Conservation (phyloP, 495 filamentous ascomycete species). For the Annulohypoxylon maeteangense region DNA sequence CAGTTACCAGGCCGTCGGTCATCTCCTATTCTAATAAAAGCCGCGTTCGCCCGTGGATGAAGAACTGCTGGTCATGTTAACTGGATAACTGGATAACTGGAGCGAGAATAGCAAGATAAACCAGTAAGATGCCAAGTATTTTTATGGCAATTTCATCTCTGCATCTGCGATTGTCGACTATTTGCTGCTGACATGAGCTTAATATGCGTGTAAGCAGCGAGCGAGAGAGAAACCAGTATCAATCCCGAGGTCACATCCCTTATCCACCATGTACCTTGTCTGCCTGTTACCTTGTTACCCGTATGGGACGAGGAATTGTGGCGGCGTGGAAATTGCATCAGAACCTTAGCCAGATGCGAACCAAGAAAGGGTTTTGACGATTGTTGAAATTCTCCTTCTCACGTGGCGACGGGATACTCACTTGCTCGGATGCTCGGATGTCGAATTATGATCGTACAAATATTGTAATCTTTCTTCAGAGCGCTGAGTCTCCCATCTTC, state of each 20-base stretch:
- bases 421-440: not conserved
- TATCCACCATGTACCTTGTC: not conserved
- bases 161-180: constrained; percentile 15
- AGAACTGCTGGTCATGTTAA: not conserved
- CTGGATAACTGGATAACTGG: constrained; percentile 5
- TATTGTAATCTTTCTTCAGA: not conserved
- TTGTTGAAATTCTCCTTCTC: constrained; percentile 13
- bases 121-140: constrained; percentile 3
- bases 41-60: constrained; percentile 13
- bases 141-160: constrained; percentile 14
- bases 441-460: not conserved
- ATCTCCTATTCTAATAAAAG: constrained; percentile 36
- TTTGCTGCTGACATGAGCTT: constrained; percentile 19
- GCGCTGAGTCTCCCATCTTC: no score
- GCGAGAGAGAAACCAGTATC: not conserved
- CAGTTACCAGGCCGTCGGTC: constrained; percentile 36
- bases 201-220: constrained; percentile 6
- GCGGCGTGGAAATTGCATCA: constrained; percentile 22
- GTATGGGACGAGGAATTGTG: not conserved
- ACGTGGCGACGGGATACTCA: not conserved
- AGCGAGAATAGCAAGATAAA: constrained; percentile 1
- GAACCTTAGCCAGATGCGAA: constrained; percentile 12
- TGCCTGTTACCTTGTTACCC: not conserved
- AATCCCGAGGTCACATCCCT: constrained; percentile 3
- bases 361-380: not conserved